Percentiles rank a stretch among this genome's conserved stretches.
Conservation (phyloP, 192 early-diverging fungal species). For the Thamnidium elegans region DNA sequence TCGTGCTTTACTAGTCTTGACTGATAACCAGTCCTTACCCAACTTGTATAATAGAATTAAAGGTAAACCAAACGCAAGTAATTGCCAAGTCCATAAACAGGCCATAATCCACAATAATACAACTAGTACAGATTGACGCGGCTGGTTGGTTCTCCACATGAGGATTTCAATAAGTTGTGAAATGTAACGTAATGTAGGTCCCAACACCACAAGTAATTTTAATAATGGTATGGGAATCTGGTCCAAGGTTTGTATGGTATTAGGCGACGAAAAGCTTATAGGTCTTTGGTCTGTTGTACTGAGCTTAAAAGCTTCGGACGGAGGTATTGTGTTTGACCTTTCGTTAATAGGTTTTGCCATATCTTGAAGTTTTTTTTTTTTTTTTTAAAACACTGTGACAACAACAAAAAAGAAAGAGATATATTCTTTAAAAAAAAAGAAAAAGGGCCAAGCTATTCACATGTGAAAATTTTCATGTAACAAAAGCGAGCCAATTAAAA, state of each 20-base stretch:
- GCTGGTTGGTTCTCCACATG: conserved; percentile 20
- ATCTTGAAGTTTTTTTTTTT: no score
- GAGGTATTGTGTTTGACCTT: no score
- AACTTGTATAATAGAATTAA: conserved; percentile 18
- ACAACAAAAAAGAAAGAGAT: conserved; percentile 10
- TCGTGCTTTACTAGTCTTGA: conserved; percentile 13
- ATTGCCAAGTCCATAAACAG: conserved; percentile 28
- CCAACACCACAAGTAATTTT: conserved; percentile 16
- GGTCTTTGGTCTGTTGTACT: conserved; percentile 4
- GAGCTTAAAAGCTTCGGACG: neutral
- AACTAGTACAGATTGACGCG: conserved; percentile 21
- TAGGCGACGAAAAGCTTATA: conserved; percentile 29
- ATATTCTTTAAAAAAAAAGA: no score
- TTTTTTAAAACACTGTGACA: no score
- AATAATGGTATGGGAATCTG: conserved; percentile 35
- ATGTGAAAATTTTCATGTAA: neutral
- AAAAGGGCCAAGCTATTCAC: neutral
- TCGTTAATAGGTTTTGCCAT: no score
- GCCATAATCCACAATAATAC: conserved; percentile 19
- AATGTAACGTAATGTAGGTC: conserved; percentile 13
- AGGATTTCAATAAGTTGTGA: conserved; percentile 12
- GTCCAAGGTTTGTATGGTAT: conserved; percentile 25
- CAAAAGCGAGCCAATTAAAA: neutral
- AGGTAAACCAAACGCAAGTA: conserved; percentile 23
- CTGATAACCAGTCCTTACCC: conserved; percentile 19